A percentile compares a stretch with the other conserved stretches of the same genome.
These are phyloP conservation scores for Ophiostoma piceae DNA, from an alignment of 2,329 filamentous ascomycete species.

Conservation along the genomic window DNA sequence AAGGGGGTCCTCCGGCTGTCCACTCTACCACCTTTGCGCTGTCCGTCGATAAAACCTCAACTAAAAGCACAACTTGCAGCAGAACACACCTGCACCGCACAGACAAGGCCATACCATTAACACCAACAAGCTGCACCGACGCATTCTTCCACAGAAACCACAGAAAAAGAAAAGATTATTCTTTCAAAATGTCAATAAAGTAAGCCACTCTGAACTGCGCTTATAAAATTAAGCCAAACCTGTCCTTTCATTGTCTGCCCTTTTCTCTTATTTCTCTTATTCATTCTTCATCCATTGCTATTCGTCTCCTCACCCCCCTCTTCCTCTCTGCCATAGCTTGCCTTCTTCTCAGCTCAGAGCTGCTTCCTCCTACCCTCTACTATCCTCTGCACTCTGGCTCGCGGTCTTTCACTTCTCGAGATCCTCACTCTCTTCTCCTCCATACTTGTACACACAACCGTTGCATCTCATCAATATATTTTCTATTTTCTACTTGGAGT, in stretches of 20 bases:
- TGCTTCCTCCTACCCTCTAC: neutral
- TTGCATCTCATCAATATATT: neutral
- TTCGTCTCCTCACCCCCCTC: neutral
- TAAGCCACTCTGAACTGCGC: constrained; percentile 35
- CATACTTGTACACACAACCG: constrained; percentile 10
- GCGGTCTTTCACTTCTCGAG: neutral
- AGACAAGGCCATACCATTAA: neutral
- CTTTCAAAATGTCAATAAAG: constrained; percentile 50
- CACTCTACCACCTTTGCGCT: constrained; percentile 24
- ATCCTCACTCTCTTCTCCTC: neutral
- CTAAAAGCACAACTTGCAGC: neutral
- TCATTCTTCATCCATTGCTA: neutral
- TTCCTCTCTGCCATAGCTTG: neutral
- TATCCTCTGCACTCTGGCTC: neutral
- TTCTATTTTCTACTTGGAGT: constrained; percentile 14
- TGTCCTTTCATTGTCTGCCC: neutral
- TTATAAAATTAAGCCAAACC: neutral
- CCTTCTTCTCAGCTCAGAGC: neutral
- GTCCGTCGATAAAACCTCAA: constrained; percentile 27
- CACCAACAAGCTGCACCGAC: neutral
- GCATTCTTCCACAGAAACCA: neutral
- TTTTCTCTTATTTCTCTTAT: neutral
- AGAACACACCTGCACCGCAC: constrained; percentile 2
- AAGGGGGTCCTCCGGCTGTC: constrained; percentile 18
- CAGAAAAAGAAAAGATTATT: neutral